A percentile compares a stretch with the other conserved stretches of the same genome.
phyloP scores from a whole-genome alignment of 805 yeast genomes.

The Wickerhamiella dianesei region DNA sequence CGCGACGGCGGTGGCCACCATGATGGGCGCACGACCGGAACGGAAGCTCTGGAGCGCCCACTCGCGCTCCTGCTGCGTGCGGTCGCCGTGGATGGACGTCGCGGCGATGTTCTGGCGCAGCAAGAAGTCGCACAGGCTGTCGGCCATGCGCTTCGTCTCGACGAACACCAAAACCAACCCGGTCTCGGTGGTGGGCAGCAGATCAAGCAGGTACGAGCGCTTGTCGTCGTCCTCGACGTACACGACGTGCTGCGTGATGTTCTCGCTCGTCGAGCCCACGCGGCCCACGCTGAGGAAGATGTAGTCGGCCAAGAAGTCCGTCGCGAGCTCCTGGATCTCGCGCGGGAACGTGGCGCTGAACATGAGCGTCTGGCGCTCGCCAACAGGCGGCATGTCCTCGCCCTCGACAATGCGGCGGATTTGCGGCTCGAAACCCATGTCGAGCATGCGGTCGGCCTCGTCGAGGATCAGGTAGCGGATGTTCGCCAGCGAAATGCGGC shows the following conservation, averaged over 20 bases:
- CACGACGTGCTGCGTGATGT: slow-evolving; percentile 85
- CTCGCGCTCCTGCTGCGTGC: slow-evolving; percentile 96
- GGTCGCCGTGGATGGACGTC: slow-evolving; percentile 98
- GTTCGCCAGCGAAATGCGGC: slow-evolving; percentile 74
- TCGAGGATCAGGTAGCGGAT: slow-evolving; percentile 90
- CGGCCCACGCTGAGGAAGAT: slow-evolving; percentile 95
- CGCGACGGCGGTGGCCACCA: slow-evolving; percentile 99
- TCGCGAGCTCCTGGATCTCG: slow-evolving; percentile 92
- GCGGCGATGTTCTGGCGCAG: slow-evolving; percentile 86
- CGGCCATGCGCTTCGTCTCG: slow-evolving; percentile 98
- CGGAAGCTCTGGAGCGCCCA: slow-evolving; percentile 91
- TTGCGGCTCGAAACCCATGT: slow-evolving; percentile 99
- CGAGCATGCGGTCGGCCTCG: slow-evolving; percentile 99
- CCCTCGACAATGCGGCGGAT: slow-evolving; percentile 96
- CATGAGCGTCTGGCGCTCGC: slow-evolving; percentile 91
- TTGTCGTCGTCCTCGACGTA: slow-evolving; percentile 91
- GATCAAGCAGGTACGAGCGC: slow-evolving; percentile 78
- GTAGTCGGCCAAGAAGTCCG: slow-evolving; percentile 92
- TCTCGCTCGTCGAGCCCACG: slow-evolving; percentile 98
- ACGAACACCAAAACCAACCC: slow-evolving; percentile 92
- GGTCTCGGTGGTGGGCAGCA: slow-evolving; percentile 59
- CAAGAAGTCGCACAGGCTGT: slow-evolving; percentile 82
- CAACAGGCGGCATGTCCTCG: slow-evolving; percentile 92
- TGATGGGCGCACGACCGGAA: slow-evolving; percentile 78
- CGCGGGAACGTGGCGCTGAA: slow-evolving; percentile 98